phyloP scores from a whole-genome alignment of 2,329 filamentous ascomycete genomes.

The Shiraia bambusicola region DNA sequence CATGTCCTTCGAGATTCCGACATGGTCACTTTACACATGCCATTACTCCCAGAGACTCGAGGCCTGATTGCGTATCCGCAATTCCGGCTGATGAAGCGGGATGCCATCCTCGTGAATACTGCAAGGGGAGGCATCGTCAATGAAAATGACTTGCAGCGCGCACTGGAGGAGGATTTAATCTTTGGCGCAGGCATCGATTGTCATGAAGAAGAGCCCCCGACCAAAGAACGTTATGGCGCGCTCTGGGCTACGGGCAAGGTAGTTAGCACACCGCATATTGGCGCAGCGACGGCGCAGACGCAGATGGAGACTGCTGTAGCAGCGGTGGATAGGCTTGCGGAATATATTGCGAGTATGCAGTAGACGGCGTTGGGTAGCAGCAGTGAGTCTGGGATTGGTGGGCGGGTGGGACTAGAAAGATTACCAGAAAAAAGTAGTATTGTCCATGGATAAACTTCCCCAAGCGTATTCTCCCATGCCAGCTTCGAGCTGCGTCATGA shows the following conservation, averaged over 20 bases:
- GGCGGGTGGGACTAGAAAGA: too few relatives aligned
- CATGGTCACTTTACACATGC: constrained; percentile 25
- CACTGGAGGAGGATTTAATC: constrained; percentile 46
- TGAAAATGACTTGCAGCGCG: constrained; percentile 49
- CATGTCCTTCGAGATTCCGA: constrained; percentile 16
- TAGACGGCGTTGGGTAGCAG: neutral
- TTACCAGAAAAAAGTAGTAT: constrained; percentile 9
- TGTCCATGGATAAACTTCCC: constrained; percentile 19
- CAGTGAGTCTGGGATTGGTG: too few relatives aligned
- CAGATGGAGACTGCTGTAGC: constrained; percentile 42
- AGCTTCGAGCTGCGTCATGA: constrained; percentile 30
- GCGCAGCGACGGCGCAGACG: constrained; percentile 47
- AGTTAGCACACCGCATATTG: constrained; percentile 54
- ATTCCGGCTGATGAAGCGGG: constrained; percentile 44
- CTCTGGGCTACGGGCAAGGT: constrained; percentile 49
- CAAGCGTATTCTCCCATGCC: constrained; percentile 39
- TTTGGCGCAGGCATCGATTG: constrained; percentile 53
- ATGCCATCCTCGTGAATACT: constrained; percentile 50
- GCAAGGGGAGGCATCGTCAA: constrained; percentile 53
- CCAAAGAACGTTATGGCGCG: constrained; percentile 42
- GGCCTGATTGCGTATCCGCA: constrained; percentile 38
- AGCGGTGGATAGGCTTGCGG: constrained; percentile 33
- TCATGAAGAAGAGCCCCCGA: constrained; percentile 51
- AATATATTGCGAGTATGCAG: constrained; percentile 9
- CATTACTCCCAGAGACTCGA: constrained; percentile 26